Evolutionary conservation across 208 protist genomes (phyloP), one percentile per base, ranked within the genome.

Genomic region (Crithidia mellificae): DNA sequence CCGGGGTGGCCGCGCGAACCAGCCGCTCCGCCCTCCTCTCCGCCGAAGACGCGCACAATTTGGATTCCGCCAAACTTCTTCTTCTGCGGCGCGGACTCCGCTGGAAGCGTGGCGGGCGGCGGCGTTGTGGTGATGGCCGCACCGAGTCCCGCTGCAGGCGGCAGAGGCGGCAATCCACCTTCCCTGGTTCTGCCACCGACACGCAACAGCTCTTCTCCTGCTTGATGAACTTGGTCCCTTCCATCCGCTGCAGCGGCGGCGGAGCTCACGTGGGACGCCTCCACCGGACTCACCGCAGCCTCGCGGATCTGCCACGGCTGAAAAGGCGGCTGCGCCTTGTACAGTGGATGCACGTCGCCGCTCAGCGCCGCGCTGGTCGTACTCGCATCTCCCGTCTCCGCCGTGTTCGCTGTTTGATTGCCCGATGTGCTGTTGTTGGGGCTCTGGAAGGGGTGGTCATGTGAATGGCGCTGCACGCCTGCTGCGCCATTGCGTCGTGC

Each of bases 31-130:
- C n/a, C 12, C 6, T 41, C 36, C 6, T 56, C 29, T 19, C 29
- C 29, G 9, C 51, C 51, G 19, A 56, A 56, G 14, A 56, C 51
- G 29, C 51, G 51, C 51, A 56, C 51, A 24, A 56, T 29, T 20
- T 56, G 51, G 17, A 56, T 56, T 7, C 51, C 51, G 9, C 29
- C 51, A 38, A 32, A 53, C 7, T 24, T 6, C 36, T 41, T 41
- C 36, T 6, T 19, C 49, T 30, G 49, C 15, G 19, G 49, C 30
- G 24, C n/a, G n/a, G n/a, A n/a, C n/a, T n/a, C n/a, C n/a, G n/a
- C n/a, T n/a, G n/a, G n/a, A n/a, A n/a, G n/a, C n/a, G n/a, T n/a
- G n/a, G n/a, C n/a, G n/a, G n/a, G n/a, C n/a, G n/a, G n/a, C n/a
- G n/a, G n/a, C n/a, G n/a, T n/a, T n/a, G n/a, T n/a, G n/a, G n/a